Evolutionary conservation across 257 asterid genomes (phyloP), one percentile per base, ranked within the genome.

Genomic region (Petrea volubilis): DNA sequence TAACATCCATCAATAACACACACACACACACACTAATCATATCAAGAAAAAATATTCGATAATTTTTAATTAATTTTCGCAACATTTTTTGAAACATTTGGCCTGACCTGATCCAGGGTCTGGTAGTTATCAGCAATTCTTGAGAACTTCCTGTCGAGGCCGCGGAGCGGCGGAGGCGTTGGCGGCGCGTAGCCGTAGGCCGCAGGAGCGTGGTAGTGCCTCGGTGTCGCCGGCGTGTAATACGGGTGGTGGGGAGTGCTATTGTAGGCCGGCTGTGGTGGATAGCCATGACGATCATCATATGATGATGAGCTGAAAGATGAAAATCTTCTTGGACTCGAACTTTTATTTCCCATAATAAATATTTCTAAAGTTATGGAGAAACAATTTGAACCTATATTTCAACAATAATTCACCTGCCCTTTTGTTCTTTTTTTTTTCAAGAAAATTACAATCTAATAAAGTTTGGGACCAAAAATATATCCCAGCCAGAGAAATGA

Each of bases 101-200:
- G 44, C 36, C 72, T 68, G 63, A 83, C 88, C 85, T 83, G 78
- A 29, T 83, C 85, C 67, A 83, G 50, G 12, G 80, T 75, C 49
- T 62, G 79, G 78, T 83, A 83, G 62, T 83, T 80, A 68, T 83
- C 88, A 11, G 59, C 85, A 53, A 83, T 80, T 46, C 82, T 72
- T 11, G 82, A 72, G 68, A 80, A 83, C 64, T 76, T 83, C 60
- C 64, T 33, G 36, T 80, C 88, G n/a, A 74, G 66, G 38, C 46
- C 60, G 55, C 61, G 50, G 5, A 17, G 72, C 0, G 72, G 64
- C 59, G 28, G 72, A 12, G 78, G 73, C 12, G 77, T 21, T 6
- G 71, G 72, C 43, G 72, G 74, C 2, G 61, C 65, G 64, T 68
- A 57, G 73, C 11, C 12, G 68, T 74, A 77, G 4, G 70, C 20